Percentiles rank a stretch among this genome's conserved stretches.
Evolutionary conservation across 176 grass and related monocot species (phyloP).

Genomic region (Aegilops sharonensis): DNA sequence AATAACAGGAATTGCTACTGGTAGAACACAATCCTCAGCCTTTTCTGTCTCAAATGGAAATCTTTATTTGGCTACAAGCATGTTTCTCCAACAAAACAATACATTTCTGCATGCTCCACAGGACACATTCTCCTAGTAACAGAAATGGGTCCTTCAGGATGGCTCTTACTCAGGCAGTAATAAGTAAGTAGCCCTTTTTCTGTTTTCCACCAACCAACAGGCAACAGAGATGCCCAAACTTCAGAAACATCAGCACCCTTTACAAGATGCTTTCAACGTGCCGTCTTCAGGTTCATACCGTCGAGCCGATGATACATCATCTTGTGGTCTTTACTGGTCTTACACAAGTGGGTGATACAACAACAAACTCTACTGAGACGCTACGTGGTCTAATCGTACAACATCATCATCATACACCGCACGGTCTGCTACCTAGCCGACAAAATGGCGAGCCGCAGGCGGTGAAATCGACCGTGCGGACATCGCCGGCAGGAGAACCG

Average conservation of each 20-base stretch:
- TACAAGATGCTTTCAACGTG: background rate
- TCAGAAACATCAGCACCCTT: background rate
- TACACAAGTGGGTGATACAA: background rate
- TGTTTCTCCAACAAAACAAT: no score
- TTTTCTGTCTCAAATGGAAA: background rate
- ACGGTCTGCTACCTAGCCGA: slow-evolving; percentile 8
- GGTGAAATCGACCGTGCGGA: background rate
- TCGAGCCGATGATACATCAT: background rate
- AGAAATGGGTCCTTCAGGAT: no score
- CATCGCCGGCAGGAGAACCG: slow-evolving; percentile 13
- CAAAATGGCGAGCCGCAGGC: slow-evolving; percentile 26
- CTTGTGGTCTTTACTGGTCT: background rate
- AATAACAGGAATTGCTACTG: background rate
- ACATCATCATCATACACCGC: background rate
- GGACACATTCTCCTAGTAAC: no score
- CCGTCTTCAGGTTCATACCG: background rate
- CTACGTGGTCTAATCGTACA: background rate
- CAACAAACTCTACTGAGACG: background rate
- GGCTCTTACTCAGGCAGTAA: background rate
- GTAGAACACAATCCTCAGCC: background rate
- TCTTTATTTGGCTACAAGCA: background rate
- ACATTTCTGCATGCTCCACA: no score
- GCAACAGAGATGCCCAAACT: background rate
- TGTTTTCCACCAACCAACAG: background rate
- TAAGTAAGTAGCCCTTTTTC: background rate